Evolutionary conservation across 2,329 filamentous ascomycete species (phyloP), one percentile per base, ranked within the genome.

Genomic region (Exophiala aquamarina): DNA sequence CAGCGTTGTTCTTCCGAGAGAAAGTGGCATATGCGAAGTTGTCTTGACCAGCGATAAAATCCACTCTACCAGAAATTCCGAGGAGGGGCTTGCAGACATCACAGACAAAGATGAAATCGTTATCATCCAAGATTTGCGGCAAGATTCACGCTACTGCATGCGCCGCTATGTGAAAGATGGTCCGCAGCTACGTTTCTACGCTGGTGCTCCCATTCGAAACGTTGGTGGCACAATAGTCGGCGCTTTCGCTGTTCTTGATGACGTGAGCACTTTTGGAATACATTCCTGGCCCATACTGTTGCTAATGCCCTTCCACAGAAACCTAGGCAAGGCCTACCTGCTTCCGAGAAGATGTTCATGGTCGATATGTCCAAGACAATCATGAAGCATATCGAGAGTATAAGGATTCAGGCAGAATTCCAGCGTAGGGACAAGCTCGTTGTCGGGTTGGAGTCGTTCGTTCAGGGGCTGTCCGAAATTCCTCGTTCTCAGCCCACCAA

Each of bases 351-450:
- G 2, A 67, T 71, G 17, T 82, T 80, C 36, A 65, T 86, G 59
- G 71, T 75, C 28, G 78, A 80, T 28, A 70, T 83, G 63, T 69
- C 74, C 0, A 66, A 67, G 15, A 75, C 78, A 3, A 69, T 81
- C 4, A 81, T 82, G 69, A 75, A 80, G 26, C 81, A 84, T 47
- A 62, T 86, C 5, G 79, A 82, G 64, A 77, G 72, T 70, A 76
- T 67, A 35, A 70, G 72, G 52, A 71, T 68, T 49, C 74, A 65
- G 44, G 76, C 70, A 44, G 78, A 74, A 56, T 76, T 73, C 55
- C 74, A 70, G 58, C 74, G 70, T 55, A 75, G 69, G 35, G 78
- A 71, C 49, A 74, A 70, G 58, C 82, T 75, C 67, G 74, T 74
- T 32, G 71, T 74, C 13, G 77, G 77, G 0, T 62, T 82, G 5